Conservation (phyloP, 371 early-diverging fungal species). For the Actinomucor elegans region DNA sequence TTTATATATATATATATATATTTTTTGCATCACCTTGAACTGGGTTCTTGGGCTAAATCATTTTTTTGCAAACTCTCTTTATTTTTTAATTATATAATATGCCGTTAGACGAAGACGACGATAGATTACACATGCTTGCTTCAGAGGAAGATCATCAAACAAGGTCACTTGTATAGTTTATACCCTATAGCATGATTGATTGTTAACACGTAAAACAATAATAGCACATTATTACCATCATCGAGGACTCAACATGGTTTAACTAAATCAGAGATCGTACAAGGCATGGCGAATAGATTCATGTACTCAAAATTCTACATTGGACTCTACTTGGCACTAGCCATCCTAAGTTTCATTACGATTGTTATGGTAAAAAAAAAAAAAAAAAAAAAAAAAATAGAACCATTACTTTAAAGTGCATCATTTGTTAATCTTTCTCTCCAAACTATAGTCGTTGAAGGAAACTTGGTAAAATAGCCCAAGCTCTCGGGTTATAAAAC, state of each 20-base stretch:
- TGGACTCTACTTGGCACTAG: conserved; percentile 67
- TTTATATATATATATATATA: too few relatives aligned
- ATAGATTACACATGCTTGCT: conserved; percentile 23
- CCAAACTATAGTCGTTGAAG: conserved; percentile 29
- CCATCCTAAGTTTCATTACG: conserved; percentile 61
- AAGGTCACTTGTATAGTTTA: neutral
- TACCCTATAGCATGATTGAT: neutral
- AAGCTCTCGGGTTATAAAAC: too few relatives aligned
- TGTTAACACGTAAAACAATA: neutral
- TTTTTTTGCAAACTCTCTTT: neutral
- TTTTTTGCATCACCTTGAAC: too few relatives aligned
- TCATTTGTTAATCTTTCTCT: too few relatives aligned
- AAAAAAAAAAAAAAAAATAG: too few relatives aligned
- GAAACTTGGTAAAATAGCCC: conserved; percentile 46
- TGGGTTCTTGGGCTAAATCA: too few relatives aligned
- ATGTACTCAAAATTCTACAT: conserved; percentile 76
- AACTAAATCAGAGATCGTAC: conserved; percentile 63
- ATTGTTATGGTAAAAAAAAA: conserved; percentile 65
- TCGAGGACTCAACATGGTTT: conserved; percentile 55
- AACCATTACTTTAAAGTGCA: too few relatives aligned
- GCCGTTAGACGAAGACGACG: conserved; percentile 24
- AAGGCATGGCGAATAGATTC: conserved; percentile 76
- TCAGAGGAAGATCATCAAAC: conserved; percentile 8
- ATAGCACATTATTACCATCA: neutral
- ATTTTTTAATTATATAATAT: conserved; percentile 4